Percentiles rank a stretch among this genome's conserved stretches.
phyloP scores from a whole-genome alignment of 148 eudicot species.

The Chenopodium suecicum region DNA sequence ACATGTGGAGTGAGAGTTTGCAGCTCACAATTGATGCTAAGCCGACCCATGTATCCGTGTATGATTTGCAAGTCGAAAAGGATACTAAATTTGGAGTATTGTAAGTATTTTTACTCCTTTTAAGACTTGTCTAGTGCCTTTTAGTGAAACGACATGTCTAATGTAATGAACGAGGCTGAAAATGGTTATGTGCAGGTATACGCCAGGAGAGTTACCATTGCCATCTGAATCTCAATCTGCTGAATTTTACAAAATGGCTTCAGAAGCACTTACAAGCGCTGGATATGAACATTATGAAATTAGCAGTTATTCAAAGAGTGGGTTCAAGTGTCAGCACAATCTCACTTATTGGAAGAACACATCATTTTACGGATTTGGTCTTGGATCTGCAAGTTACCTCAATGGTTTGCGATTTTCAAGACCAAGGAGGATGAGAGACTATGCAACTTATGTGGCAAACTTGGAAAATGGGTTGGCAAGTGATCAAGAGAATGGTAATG shows the following conservation, averaged over 20 bases:
- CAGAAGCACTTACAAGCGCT: conserved; percentile 59
- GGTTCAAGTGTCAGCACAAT: conserved; percentile 87
- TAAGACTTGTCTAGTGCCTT: not conserved
- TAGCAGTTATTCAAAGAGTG: conserved; percentile 80
- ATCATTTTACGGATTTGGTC: conserved; percentile 76
- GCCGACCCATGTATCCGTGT: conserved; percentile 85
- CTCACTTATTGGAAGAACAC: conserved; percentile 75
- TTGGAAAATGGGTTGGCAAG: conserved; percentile 50
- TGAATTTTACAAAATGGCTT: conserved; percentile 83
- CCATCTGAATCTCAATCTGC: conserved; percentile 85
- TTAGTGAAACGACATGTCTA: conserved; percentile 5
- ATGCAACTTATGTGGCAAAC: conserved; percentile 52
- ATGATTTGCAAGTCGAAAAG: conserved; percentile 90
- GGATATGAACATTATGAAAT: conserved; percentile 86
- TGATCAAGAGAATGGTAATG: conserved; percentile 14
- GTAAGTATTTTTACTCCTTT: conserved; percentile 46
- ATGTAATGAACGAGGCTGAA: not conserved
- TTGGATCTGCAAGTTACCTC: conserved; percentile 85
- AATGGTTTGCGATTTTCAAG: conserved; percentile 76
- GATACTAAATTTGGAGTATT: conserved; percentile 78
- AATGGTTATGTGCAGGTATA: conserved; percentile 57
- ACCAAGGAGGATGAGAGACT: conserved; percentile 75
- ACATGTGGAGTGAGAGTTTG: conserved; percentile 96
- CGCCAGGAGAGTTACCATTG: conserved; percentile 86
- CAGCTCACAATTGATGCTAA: conserved; percentile 54